Conservation (phyloP, 176 grass and related monocot species). For the Musa itinerans region DNA sequence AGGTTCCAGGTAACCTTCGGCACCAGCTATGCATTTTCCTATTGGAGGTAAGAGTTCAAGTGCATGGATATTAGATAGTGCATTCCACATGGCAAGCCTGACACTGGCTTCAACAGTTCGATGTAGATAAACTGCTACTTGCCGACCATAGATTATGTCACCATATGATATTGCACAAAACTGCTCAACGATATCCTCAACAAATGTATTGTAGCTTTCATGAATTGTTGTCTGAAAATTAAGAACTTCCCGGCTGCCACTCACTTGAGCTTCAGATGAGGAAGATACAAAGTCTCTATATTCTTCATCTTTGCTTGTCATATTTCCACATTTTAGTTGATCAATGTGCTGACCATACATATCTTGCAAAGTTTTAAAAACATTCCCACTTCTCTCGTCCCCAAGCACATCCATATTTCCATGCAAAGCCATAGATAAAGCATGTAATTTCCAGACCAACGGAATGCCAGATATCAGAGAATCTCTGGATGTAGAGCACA, state of each 20-base stretch:
- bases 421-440: constrained; percentile 61
- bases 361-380: constrained; percentile 81
- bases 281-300: not conserved
- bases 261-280: constrained; percentile 19
- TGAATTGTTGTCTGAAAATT: constrained; percentile 73
- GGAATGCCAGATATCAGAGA: constrained; percentile 31
- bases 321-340: constrained; percentile 22
- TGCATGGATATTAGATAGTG: constrained; percentile 47
- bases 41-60: constrained; percentile 76
- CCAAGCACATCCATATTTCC: constrained; percentile 56
- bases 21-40: constrained; percentile 57
- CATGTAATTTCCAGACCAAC: constrained; percentile 90
- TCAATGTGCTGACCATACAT: constrained; percentile 49
- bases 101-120: constrained; percentile 44
- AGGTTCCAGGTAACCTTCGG: constrained; percentile 72
- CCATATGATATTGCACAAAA: constrained; percentile 80
- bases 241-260: constrained; percentile 35
- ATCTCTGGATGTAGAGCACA: constrained; percentile 20
- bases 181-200: constrained; percentile 68
- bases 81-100: constrained; percentile 67
- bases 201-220: constrained; percentile 82
- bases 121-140: constrained; percentile 86
- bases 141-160: constrained; percentile 66
- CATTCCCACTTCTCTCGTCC: constrained; percentile 64
- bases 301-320: constrained; percentile 19